A percentile compares a stretch with the other conserved stretches of the same genome.
These are phyloP conservation scores for Phytophthora pluvialis DNA, from an alignment of 352 stramenopile genomes.

Conservation along the genomic window DNA sequence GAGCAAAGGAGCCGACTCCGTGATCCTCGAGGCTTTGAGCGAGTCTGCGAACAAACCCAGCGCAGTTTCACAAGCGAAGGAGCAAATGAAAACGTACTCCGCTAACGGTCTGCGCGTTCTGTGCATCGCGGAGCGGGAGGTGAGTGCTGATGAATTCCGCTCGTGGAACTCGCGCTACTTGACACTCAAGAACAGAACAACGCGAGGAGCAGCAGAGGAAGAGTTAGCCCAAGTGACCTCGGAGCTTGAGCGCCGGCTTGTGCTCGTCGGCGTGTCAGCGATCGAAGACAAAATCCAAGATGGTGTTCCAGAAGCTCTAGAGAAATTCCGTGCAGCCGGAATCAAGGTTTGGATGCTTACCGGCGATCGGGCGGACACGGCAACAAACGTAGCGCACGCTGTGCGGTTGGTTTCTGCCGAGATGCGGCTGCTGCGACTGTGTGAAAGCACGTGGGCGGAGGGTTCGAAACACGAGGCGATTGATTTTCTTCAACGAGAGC, in stretches of 20 bases:
- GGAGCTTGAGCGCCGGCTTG: slow-evolving; percentile 56
- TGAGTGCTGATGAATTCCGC: slow-evolving; percentile 59
- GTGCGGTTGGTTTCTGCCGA: slow-evolving; percentile 59
- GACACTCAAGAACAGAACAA: slow-evolving; percentile 24
- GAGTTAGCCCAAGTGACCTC: slow-evolving; percentile 41
- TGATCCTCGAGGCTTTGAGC: slow-evolving; percentile 69
- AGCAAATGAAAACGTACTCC: slow-evolving; percentile 63
- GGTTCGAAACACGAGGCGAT: slow-evolving; percentile 30
- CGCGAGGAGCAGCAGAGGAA: slow-evolving; percentile 34
- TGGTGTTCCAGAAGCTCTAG: slow-evolving; percentile 55
- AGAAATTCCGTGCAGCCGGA: slow-evolving; percentile 63
- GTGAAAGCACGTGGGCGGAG: slow-evolving; percentile 34
- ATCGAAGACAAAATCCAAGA: slow-evolving; percentile 82
- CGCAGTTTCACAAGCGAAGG: slow-evolving; percentile 37
- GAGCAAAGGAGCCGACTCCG: slow-evolving; percentile 90
- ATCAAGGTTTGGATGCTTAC: slow-evolving; percentile 87
- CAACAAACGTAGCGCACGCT: slow-evolving; percentile 66
- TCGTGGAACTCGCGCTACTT: slow-evolving; percentile 56
- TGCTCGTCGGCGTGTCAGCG: slow-evolving; percentile 57
- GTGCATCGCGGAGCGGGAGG: slow-evolving; percentile 63
- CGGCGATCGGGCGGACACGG: slow-evolving; percentile 66
- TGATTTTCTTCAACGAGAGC: slow-evolving; percentile 38
- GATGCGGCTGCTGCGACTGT: slow-evolving; percentile 60
- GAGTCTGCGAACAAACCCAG: slow-evolving; percentile 34
- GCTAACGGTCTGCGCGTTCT: slow-evolving; percentile 74